Evolutionary conservation across 169 alveolate species (phyloP).

Genomic region (Eimeria necatrix): DNA sequence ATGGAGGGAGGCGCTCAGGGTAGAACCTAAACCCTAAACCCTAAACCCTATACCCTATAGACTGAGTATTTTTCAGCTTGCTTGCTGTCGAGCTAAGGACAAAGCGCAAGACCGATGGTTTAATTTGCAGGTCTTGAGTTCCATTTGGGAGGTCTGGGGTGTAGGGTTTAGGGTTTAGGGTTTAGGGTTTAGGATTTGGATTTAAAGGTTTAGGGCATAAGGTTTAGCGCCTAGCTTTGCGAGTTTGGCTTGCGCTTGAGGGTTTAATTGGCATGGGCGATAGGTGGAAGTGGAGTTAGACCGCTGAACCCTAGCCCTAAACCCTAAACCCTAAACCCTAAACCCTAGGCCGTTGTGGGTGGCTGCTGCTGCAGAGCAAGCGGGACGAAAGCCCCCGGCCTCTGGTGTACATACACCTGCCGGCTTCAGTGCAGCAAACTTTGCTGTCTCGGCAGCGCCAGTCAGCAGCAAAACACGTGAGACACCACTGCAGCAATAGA

Average conservation of each 20-base stretch:
- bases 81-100: no score
- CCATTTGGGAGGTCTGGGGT: no score
- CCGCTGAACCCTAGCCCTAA: neutral
- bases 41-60: neutral
- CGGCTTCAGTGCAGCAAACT: neutral
- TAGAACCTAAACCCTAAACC: conserved; percentile 62
- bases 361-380: neutral
- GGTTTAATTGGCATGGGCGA: neutral
- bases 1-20: conserved; percentile 79
- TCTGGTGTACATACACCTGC: neutral
- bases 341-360: neutral
- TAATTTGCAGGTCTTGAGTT: no score
- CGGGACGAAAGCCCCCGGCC: neutral
- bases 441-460: conserved; percentile 5
- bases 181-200: no score
- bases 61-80: no score
- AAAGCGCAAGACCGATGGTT: no score
- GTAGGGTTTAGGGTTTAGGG: no score
- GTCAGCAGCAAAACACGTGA: neutral
- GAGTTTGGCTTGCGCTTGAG: no score
- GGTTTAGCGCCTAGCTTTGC: no score
- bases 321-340: conserved; percentile 2
- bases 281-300: neutral
- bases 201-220: no score
- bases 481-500: neutral